Conservation (phyloP, 768 basidiomycete species). For the Suillus bovinus region DNA sequence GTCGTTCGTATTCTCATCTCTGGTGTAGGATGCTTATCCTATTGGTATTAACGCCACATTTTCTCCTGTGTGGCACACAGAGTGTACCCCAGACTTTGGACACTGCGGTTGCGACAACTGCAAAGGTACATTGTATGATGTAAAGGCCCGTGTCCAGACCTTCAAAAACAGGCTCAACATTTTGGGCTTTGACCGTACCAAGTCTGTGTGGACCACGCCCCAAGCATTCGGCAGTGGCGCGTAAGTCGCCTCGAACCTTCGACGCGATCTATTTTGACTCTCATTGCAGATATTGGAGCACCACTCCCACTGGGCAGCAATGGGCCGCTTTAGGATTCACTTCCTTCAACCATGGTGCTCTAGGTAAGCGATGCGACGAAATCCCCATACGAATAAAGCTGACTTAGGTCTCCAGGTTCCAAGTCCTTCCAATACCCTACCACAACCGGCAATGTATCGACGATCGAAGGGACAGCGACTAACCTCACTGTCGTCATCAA, state of each 20-base stretch:
- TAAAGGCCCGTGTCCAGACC: constrained; percentile 64
- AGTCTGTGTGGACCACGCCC: constrained; percentile 76
- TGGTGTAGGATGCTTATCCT: constrained; percentile 24
- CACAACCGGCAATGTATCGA: constrained; percentile 19
- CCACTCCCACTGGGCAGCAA: constrained; percentile 28
- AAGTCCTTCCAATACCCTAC: constrained; percentile 32
- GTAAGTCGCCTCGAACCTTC: constrained; percentile 19
- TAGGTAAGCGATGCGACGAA: constrained; percentile 14
- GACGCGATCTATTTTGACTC: background rate
- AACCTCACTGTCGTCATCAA: constrained; percentile 12
- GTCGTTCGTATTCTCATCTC: background rate
- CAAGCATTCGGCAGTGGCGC: constrained; percentile 69
- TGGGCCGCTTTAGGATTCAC: constrained; percentile 27
- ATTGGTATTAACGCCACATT: constrained; percentile 61
- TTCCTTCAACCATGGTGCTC: constrained; percentile 29
- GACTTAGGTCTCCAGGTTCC: constrained; percentile 19
- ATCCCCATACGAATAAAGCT: background rate
- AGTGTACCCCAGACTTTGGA: constrained; percentile 64
- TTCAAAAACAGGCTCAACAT: constrained; percentile 58
- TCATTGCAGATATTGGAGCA: constrained; percentile 28
- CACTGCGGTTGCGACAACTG: constrained; percentile 78
- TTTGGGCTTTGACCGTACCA: constrained; percentile 64
- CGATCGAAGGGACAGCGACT: constrained; percentile 23
- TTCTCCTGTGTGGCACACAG: constrained; percentile 58
- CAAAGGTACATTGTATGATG: constrained; percentile 61